A percentile compares a stretch with the other conserved stretches of the same genome.
Evolutionary conservation across 75 land plant genomes (phyloP).

Genomic region (Picea glauca): DNA sequence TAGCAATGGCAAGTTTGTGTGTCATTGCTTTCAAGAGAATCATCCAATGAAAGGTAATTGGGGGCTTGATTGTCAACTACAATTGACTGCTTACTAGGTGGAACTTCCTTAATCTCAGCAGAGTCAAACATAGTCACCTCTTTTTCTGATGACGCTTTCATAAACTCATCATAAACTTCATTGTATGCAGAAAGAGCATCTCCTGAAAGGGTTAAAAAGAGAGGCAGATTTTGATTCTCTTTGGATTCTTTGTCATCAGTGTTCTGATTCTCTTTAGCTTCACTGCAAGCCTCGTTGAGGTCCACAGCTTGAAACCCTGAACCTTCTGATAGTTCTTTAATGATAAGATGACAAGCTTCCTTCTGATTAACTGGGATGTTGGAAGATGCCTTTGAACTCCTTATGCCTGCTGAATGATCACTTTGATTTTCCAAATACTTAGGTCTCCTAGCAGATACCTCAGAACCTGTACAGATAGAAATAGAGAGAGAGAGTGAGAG

Average conservation of each 20-base stretch:
- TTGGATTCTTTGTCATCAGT: neutral
- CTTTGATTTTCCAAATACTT: neutral
- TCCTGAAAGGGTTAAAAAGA: conserved; percentile 44
- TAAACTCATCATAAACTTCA: conserved; percentile 54
- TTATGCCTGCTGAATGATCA: neutral
- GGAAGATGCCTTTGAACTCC: neutral
- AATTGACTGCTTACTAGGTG: neutral
- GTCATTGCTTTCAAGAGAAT: neutral
- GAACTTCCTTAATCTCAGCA: neutral
- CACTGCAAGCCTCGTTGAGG: neutral
- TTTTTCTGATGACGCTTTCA: conserved; percentile 13
- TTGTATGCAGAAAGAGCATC: conserved; percentile 48
- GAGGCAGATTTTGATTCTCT: conserved; percentile 12
- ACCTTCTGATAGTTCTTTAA: neutral
- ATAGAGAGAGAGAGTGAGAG: neutral
- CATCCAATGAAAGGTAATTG: neutral
- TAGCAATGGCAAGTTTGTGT: neutral
- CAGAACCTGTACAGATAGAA: neutral
- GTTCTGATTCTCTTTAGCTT: neutral
- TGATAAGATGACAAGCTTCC: neutral
- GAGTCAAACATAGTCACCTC: neutral
- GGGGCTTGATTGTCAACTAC: neutral
- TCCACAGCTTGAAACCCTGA: conserved; percentile 4
- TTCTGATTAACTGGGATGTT: neutral
- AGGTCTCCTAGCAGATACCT: neutral